A percentile compares a stretch with the other conserved stretches of the same genome.
Conservation (phyloP, 2,329 filamentous ascomycete genomes). For the Metarhizium sp. region DNA sequence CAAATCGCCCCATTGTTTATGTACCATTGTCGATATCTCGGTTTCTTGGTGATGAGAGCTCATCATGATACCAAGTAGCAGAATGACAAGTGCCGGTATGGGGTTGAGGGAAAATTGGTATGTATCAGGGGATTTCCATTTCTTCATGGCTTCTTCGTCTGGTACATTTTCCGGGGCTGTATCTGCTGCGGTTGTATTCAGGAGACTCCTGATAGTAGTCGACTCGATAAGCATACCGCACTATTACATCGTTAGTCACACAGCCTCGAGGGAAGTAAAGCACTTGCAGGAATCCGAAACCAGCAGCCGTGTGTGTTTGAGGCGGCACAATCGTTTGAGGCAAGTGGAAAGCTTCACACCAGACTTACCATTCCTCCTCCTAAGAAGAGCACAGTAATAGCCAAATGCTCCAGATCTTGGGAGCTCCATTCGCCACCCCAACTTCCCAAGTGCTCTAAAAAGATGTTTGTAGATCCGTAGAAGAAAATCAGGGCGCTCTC, state of each 20-base stretch:
- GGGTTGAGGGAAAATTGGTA: constrained; percentile 79
- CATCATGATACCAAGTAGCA: constrained; percentile 91
- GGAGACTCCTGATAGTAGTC: constrained; percentile 53
- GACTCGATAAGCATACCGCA: constrained; percentile 84
- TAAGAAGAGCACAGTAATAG: constrained; percentile 88
- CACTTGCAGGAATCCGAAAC: too few species aligned
- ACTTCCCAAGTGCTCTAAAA: constrained; percentile 76
- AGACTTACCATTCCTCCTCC: constrained; percentile 72
- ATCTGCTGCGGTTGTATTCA: constrained; percentile 44
- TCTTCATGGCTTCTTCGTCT: constrained; percentile 37
- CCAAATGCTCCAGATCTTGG: constrained; percentile 81
- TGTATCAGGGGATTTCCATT: constrained; percentile 47
- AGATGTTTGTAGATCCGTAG: constrained; percentile 85
- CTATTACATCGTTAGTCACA: constrained; percentile 21
- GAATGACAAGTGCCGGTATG: constrained; percentile 75
- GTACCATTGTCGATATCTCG: constrained; percentile 83
- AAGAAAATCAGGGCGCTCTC: constrained; percentile 86
- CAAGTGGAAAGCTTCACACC: not conserved
- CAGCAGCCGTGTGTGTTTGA: not conserved
- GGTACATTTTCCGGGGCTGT: constrained; percentile 22
- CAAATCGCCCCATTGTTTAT: constrained; percentile 86
- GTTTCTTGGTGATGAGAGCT: constrained; percentile 77
- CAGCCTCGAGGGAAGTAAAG: not conserved
- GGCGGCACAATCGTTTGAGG: not conserved
- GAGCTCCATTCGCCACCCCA: constrained; percentile 64